Evolutionary conservation across 2,329 filamentous ascomycete genomes (phyloP).

Genomic region (Cladophialophora chaetospira): DNA sequence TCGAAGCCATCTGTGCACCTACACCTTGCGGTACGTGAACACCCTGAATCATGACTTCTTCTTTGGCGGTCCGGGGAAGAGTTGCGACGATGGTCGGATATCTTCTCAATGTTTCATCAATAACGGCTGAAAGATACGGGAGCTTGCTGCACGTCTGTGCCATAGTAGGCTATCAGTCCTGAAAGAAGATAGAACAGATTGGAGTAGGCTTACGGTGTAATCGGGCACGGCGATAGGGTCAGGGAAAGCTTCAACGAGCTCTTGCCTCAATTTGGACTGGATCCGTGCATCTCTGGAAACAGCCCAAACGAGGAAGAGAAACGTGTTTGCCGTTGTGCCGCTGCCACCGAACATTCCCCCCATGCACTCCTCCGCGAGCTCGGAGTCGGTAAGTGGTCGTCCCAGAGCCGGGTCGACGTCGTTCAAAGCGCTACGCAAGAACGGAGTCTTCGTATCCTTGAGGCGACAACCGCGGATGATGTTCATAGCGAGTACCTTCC

Average conservation of each 20-base stretch:
- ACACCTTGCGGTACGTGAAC: constrained; percentile 31
- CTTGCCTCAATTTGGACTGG: constrained; percentile 5
- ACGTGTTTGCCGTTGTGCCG: constrained; percentile 22
- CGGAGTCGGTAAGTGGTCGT: constrained; percentile 13
- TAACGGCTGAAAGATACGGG: constrained; percentile 38
- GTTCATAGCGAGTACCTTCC: constrained; percentile 6
- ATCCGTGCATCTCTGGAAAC: neutral
- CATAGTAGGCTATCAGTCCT: neutral
- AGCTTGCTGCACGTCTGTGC: constrained; percentile 26
- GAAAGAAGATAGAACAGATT: neutral
- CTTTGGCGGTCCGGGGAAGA: constrained; percentile 23
- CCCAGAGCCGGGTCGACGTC: constrained; percentile 12
- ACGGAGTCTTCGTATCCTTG: constrained; percentile 9
- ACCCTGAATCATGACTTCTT: constrained; percentile 22
- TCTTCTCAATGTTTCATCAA: constrained; percentile 35
- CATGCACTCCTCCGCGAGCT: constrained; percentile 22
- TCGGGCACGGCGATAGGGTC: neutral
- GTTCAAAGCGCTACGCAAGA: constrained; percentile 7
- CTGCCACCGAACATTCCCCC: constrained; percentile 22
- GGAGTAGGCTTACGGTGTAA: constrained; percentile 4
- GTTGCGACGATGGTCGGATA: constrained; percentile 22
- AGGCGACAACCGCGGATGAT: constrained; percentile 5
- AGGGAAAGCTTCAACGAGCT: constrained; percentile 1
- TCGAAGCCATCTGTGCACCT: neutral
- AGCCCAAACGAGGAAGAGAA: constrained; percentile 14